Conservation (phyloP, 169 alveolate genomes). For the Amoebophrya sp. region DNA sequence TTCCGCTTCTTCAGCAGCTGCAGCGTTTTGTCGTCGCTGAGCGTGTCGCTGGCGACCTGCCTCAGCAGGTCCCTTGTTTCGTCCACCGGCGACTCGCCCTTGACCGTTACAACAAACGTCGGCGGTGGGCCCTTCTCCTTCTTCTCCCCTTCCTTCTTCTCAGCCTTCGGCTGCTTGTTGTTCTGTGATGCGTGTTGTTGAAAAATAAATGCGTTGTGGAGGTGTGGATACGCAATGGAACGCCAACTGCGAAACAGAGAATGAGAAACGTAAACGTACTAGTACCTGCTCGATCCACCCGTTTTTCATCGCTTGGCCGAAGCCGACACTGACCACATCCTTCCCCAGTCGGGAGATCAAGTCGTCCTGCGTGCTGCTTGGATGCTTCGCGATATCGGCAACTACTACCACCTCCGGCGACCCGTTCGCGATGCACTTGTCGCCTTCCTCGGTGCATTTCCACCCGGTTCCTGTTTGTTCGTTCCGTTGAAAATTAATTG, state of each 20-base stretch:
- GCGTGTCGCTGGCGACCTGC: background rate
- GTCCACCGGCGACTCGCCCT: background rate
- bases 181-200: too few species aligned
- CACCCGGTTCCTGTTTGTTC: too few species aligned
- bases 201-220: too few species aligned
- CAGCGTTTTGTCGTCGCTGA: slow-evolving; percentile 6
- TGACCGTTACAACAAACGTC: background rate
- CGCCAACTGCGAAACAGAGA: too few species aligned
- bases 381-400: background rate
- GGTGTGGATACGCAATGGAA: too few species aligned
- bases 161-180: background rate
- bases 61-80: background rate
- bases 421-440: background rate
- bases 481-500: too few species aligned
- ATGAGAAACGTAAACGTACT: too few species aligned
- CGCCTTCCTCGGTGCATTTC: background rate
- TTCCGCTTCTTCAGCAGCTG: slow-evolving; percentile 37
- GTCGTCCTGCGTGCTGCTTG: background rate
- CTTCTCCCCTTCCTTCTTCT: background rate
- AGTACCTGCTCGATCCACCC: background rate
- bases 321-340: background rate
- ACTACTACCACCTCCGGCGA: background rate
- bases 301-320: background rate
- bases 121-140: background rate
- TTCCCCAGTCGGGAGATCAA: background rate